Percentiles rank a stretch among this genome's conserved stretches.
Evolutionary conservation across 768 basidiomycete genomes (phyloP).

Genomic region (Suillus subaureus): DNA sequence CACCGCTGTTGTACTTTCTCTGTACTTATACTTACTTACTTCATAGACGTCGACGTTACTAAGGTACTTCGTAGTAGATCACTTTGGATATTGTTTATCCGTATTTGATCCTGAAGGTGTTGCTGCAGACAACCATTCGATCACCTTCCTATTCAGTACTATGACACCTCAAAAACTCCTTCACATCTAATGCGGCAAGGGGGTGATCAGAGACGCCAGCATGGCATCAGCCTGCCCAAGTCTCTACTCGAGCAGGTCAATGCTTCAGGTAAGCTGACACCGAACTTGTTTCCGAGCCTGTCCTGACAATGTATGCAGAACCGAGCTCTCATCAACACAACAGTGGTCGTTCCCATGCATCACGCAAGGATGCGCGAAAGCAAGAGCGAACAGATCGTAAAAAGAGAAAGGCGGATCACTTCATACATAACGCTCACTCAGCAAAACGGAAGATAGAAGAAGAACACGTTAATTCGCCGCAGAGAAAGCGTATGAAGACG

Average conservation of each 20-base stretch:
- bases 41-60: conserved; percentile 16
- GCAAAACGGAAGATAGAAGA: conserved; percentile 44
- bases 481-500: conserved; percentile 48
- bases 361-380: conserved; percentile 68
- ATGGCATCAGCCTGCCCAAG: conserved; percentile 29
- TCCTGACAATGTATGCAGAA: conserved; percentile 11
- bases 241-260: conserved; percentile 30
- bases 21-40: conserved; percentile 21
- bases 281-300: too few species aligned
- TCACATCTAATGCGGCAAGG: conserved; percentile 9
- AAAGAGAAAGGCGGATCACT: conserved; percentile 63
- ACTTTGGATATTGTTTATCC: conserved; percentile 10
- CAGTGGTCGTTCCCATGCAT: conserved; percentile 22
- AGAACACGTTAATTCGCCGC: conserved; percentile 49
- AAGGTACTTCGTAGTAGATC: background rate
- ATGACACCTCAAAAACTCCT: background rate
- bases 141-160: background rate
- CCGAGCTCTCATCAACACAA: conserved; percentile 9
- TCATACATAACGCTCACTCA: conserved; percentile 29
- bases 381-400: conserved; percentile 61
- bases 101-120: conserved; percentile 9
- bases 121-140: background rate
- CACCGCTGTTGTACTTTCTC: conserved; percentile 13
- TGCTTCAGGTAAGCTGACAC: conserved; percentile 15
- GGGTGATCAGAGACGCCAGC: conserved; percentile 17